Base-by-base conservation (phyloP, 345 rosid genomes). In the Anacardium occidentale region DNA sequence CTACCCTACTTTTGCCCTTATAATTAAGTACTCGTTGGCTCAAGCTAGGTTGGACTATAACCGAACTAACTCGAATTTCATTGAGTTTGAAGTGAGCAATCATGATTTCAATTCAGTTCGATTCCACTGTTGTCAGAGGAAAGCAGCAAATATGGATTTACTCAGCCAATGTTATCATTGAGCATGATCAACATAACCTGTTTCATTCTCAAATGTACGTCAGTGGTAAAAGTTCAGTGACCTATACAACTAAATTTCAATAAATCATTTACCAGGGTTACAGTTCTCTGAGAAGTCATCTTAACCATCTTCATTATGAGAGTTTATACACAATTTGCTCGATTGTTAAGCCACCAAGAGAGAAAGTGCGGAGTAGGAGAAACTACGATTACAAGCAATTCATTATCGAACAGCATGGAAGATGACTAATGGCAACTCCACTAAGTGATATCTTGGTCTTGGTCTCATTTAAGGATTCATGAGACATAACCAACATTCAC, bases 401-500 rank as follows among this genome's bases (percentile, higher is more conserved):
- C 45, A 29, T 68, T 34, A 66, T 52, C 59, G 65, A 65, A 64
- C 67, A 42, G 29, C 67, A 59, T 11, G 9, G 63, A 47, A 52
- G 68, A 44, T 63, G 45, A 72, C 53, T 63, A 63, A 79, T 52
- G 74, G 53, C 25, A 72, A 59, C 57, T 69, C 66, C 59, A 24
- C 71, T 17, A 37, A 25, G 8, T 55, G 44, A 9, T 75, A 15
- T 53, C 47, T 48, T 54, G 12, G 24, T 24, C 58, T 66, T 55
- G 74, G 26, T 64, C 37, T 65, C 32, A 56, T 5, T 37, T 25
- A 37, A 66, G 42, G 20, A 40, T 72, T 66, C 71, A 77, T 20
- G 82, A 74, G 76, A 85, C 87, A 55, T 79, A 83, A 64, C 91
- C 85, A 69, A 93, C 86, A 84, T 82, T 92, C 78, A 78, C 74